Evolutionary conservation across 495 filamentous ascomycete species (phyloP).

Genomic region (Pseudomonodictys pantanalensis): DNA sequence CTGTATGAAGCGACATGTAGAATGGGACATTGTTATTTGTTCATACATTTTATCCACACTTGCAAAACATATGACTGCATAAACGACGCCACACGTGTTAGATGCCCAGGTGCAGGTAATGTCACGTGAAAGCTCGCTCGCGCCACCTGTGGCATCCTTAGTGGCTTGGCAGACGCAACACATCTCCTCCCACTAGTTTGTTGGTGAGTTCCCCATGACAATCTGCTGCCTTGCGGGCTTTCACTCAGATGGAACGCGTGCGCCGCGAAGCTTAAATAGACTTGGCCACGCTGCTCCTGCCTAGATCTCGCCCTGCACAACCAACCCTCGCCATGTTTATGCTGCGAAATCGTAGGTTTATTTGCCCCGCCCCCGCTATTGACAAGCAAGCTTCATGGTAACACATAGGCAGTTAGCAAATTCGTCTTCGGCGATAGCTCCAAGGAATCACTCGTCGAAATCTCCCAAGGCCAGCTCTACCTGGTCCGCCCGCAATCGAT

Average conservation of each 20-base stretch:
- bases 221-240: constrained; percentile 9
- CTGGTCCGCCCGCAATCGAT: constrained; percentile 91
- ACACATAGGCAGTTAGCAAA: constrained; percentile 69
- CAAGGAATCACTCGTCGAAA: constrained; percentile 91
- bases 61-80: too few relatives aligned
- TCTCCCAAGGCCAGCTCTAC: constrained; percentile 93
- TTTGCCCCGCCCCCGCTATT: constrained; percentile 17
- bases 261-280: constrained; percentile 12
- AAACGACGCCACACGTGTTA: too few relatives aligned
- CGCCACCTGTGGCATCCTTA: too few relatives aligned
- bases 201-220: background rate
- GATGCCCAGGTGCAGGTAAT: too few relatives aligned
- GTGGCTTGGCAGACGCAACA: constrained; percentile 1
- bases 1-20: constrained; percentile 13
- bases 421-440: constrained; percentile 87
- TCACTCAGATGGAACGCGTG: background rate
- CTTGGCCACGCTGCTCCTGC: background rate
- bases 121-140: too few relatives aligned
- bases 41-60: too few relatives aligned
- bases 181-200: background rate
- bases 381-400: constrained; percentile 1
- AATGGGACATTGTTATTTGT: constrained; percentile 2
- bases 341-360: constrained; percentile 33
- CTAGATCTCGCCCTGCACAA: background rate
- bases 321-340: constrained; percentile 31